Conservation (phyloP, 345 rosid species). For the Hevea brasiliensis region DNA sequence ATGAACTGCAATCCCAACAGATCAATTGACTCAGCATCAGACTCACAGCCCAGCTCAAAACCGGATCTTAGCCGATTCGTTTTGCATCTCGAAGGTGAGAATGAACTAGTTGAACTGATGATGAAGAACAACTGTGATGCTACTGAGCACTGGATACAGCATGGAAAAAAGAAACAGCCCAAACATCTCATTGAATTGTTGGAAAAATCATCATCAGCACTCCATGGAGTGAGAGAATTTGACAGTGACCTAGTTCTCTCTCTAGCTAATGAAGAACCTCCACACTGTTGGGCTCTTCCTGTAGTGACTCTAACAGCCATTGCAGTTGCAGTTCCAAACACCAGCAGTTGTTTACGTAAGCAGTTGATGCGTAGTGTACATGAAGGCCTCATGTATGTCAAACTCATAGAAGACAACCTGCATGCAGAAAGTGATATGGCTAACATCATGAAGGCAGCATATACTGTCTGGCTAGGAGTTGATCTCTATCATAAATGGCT, state of each 20-base stretch:
- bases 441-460: conserved; percentile 60
- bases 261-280: conserved; percentile 59
- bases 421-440: conserved; percentile 33
- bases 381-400: conserved; percentile 61
- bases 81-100: conserved; percentile 86
- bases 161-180: conserved; percentile 57
- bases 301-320: conserved; percentile 70
- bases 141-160: conserved; percentile 55
- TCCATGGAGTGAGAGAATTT: conserved; percentile 59
- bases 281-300: conserved; percentile 82
- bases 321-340: conserved; percentile 59
- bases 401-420: conserved; percentile 46
- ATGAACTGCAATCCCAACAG: conserved; percentile 21
- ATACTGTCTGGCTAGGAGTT: conserved; percentile 56
- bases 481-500: conserved; percentile 73
- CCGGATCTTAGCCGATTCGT: conserved; percentile 62
- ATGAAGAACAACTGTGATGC: conserved; percentile 59
- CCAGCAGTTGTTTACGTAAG: conserved; percentile 29
- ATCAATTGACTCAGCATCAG: conserved; percentile 40
- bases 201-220: conserved; percentile 48
- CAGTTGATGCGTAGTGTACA: conserved; percentile 47
- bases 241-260: conserved; percentile 52
- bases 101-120: conserved; percentile 54
- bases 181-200: conserved; percentile 50
- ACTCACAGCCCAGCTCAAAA: conserved; percentile 28